These are phyloP conservation scores for Erodium maritimum DNA, from an alignment of 345 rosid species.

Conservation along the genomic window DNA sequence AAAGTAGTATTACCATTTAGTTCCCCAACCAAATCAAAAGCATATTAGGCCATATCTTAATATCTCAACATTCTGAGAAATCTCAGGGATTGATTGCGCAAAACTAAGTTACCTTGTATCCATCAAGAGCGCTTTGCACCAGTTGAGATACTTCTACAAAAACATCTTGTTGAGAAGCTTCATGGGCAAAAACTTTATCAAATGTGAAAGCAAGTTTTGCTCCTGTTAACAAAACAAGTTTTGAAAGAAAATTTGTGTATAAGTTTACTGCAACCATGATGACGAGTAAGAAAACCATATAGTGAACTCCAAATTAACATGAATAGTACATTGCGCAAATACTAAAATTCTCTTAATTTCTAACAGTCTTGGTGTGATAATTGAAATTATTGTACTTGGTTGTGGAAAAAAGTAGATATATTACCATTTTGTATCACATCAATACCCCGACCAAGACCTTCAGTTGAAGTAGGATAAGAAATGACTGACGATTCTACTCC, in stretches of 20 bases:
- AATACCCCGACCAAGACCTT: constrained; percentile 67
- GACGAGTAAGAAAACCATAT: background rate
- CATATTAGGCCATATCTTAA: no score
- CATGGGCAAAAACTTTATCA: constrained; percentile 82
- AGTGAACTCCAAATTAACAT: background rate
- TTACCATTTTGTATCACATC: constrained; percentile 75
- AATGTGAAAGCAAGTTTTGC: constrained; percentile 76
- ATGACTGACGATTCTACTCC: constrained; percentile 42
- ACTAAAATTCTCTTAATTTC: no score
- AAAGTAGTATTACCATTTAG: no score
- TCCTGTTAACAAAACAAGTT: constrained; percentile 27
- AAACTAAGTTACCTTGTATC: constrained; percentile 57
- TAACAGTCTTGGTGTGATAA: no score
- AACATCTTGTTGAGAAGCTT: constrained; percentile 77
- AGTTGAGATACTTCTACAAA: constrained; percentile 88
- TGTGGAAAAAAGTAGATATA: background rate
- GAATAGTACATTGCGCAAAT: no score
- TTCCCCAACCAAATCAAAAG: no score
- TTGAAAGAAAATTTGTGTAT: background rate
- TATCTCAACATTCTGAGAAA: background rate
- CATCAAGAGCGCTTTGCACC: constrained; percentile 93
- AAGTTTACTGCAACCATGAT: background rate
- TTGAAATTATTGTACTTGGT: background rate
- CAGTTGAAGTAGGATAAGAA: constrained; percentile 58
- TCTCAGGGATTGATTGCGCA: background rate